Evolutionary conservation across 139 green algal genomes (phyloP).

Genomic region (Micractinium conductrix): DNA sequence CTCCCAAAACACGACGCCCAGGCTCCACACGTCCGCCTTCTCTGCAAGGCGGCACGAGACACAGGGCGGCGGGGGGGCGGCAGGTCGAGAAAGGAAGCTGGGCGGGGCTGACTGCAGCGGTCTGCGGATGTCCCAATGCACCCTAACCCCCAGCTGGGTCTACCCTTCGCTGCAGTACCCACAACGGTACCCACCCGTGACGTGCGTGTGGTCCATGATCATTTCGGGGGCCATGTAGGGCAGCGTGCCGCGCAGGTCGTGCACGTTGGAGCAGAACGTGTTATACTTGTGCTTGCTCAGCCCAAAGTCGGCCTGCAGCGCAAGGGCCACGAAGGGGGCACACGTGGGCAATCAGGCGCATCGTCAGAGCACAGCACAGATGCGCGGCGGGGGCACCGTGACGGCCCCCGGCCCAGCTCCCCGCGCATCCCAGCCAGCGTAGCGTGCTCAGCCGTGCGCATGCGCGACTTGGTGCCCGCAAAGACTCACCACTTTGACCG

Average conservation of each 20-base stretch:
- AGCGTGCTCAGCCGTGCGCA: no score
- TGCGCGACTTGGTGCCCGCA: no score
- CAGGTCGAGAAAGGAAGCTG: background rate
- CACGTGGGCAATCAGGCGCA: background rate
- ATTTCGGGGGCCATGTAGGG: conserved; percentile 71
- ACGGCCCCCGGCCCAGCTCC: no score
- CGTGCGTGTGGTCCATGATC: conserved; percentile 58
- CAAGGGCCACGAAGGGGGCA: background rate
- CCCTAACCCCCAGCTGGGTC: background rate
- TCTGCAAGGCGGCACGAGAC: background rate
- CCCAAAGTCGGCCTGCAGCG: conserved; percentile 81
- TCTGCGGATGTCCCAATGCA: background rate
- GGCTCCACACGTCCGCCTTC: conserved; percentile 67
- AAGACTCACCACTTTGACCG: conserved; percentile 43
- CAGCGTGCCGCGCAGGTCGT: conserved; percentile 63
- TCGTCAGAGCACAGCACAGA: background rate
- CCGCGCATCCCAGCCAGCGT: no score
- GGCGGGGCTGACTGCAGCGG: background rate
- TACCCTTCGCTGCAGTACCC: background rate
- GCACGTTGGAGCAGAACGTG: conserved; percentile 60
- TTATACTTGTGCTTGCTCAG: conserved; percentile 85
- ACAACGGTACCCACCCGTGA: conserved; percentile 32
- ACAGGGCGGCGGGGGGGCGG: background rate
- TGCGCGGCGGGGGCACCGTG: no score
- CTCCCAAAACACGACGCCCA: conserved; percentile 75